Base-by-base conservation (phyloP, 2,329 filamentous ascomycete genomes). In the Emergomyces pasteurianus region DNA sequence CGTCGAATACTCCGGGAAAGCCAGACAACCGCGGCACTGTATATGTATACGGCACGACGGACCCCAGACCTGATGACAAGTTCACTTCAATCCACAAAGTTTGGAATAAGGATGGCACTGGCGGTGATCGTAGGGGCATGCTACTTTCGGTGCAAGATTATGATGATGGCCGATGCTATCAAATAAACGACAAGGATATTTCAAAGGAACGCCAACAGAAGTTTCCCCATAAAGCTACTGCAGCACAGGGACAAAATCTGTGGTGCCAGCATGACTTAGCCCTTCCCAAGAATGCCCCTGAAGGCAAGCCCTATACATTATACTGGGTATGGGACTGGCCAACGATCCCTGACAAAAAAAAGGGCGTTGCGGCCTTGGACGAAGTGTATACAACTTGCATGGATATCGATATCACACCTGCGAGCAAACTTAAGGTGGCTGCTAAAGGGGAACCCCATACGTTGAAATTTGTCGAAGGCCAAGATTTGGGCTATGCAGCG, bases 281-380 rank as follows among this genome's bases (percentile, higher is more conserved):
- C 69, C 78, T 99, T 16, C 94, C 94, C 0, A 70, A 78, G 5
- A 82, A 88, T 66, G 77, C 84, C 54, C 73, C 81, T n/a, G 73
- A 79, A 10, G 84, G 85, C 52, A 82, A 85, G 36, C 80, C 81
- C 34, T 89, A 92, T 72, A 92, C 90, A 2, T 76, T 96, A 58
- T 95, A 96, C 79, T 97, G 92, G 92, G 87, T 96, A 53, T 97
- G 94, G 94, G 88, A 95, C 73, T 99, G 91, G 90, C 86, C 87
- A 2, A 86, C 83, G 16, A 78, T 65, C n/a, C 68, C 74, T 12
- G 67, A 68, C 43, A 70, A 63, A 21, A 70, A 75, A 62, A 66
- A 72, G 18, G 46, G 46, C 6, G 67, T 63, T 9, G 65, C 74
- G 26, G 73, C 74, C n/a, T 64, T 74, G 7, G 77, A 76, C 47